These are phyloP conservation scores for Nematodospora anomalae DNA, from an alignment of 1,139 yeast genomes.

Conservation along the genomic window DNA sequence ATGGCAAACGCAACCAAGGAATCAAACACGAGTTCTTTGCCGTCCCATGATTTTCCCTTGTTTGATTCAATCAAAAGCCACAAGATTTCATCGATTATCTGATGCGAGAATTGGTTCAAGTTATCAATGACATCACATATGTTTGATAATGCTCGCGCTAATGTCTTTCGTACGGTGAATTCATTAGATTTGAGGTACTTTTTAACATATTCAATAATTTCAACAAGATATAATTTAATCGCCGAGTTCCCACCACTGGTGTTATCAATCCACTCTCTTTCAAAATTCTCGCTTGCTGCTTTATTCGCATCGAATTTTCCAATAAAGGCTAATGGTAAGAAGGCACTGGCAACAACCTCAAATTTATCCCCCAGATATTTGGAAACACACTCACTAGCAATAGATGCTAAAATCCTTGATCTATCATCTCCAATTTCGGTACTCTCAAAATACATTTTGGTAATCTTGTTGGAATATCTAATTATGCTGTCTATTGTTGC, in stretches of 20 bases:
- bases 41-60: constrained; percentile 83
- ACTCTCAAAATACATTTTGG: constrained; percentile 60
- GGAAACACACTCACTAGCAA: constrained; percentile 67
- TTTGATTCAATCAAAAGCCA: constrained; percentile 60
- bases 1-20: constrained; percentile 64
- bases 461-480: constrained; percentile 53
- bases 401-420: constrained; percentile 53
- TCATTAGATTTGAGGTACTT: constrained; percentile 55
- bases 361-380: constrained; percentile 72
- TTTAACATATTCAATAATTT: constrained; percentile 57
- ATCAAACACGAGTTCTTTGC: constrained; percentile 74
- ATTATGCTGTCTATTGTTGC: constrained; percentile 55
- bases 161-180: constrained; percentile 66
- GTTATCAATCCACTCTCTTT: constrained; percentile 76
- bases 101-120: constrained; percentile 29
- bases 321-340: constrained; percentile 76
- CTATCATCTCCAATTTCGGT: constrained; percentile 51
- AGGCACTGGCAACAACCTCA: constrained; percentile 58
- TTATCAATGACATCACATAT: constrained; percentile 50
- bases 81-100: constrained; percentile 41
- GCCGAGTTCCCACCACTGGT: constrained; percentile 74
- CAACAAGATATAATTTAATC: constrained; percentile 67
- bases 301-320: constrained; percentile 68
- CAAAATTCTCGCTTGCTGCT: constrained; percentile 50
- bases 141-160: constrained; percentile 69